Evolutionary conservation across 306 rosid genomes (phyloP).

Genomic region (Cucurbita ficifolia): DNA sequence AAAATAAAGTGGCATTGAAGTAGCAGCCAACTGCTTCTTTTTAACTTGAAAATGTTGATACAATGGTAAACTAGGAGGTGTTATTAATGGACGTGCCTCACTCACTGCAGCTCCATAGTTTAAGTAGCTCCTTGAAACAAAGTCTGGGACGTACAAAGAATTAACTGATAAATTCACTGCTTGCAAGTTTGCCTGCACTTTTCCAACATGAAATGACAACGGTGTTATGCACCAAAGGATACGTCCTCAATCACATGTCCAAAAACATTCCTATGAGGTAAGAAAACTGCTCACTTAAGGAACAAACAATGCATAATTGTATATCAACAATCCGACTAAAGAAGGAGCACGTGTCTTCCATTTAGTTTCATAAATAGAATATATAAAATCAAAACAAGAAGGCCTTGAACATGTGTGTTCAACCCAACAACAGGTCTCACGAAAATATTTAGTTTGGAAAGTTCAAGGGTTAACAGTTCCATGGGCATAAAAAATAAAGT

Average conservation of each 20-base stretch:
- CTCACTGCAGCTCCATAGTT: slow-evolving; percentile 87
- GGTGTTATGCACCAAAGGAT: too few relatives aligned
- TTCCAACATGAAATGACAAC: slow-evolving; percentile 1
- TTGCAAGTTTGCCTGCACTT: slow-evolving; percentile 52
- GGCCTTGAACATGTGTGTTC: background rate
- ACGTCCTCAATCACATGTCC: background rate
- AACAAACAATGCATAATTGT: background rate
- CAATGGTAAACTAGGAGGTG: background rate
- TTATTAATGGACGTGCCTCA: slow-evolving; percentile 38
- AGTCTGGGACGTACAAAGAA: slow-evolving; percentile 42
- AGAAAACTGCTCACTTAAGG: background rate
- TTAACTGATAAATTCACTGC: slow-evolving; percentile 62
- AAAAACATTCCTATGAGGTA: background rate
- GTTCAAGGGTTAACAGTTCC: background rate
- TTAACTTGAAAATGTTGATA: background rate
- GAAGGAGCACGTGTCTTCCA: background rate
- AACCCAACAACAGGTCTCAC: background rate
- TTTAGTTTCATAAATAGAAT: background rate
- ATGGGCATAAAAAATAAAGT: background rate
- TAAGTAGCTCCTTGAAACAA: slow-evolving; percentile 31
- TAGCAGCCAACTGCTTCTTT: background rate
- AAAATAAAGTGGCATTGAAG: too few relatives aligned
- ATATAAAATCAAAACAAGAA: background rate
- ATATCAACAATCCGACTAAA: background rate
- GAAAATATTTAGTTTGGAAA: background rate